phyloP scores from a whole-genome alignment of 441 rosid genomes.

The Pelargonium myrrhifolium region DNA sequence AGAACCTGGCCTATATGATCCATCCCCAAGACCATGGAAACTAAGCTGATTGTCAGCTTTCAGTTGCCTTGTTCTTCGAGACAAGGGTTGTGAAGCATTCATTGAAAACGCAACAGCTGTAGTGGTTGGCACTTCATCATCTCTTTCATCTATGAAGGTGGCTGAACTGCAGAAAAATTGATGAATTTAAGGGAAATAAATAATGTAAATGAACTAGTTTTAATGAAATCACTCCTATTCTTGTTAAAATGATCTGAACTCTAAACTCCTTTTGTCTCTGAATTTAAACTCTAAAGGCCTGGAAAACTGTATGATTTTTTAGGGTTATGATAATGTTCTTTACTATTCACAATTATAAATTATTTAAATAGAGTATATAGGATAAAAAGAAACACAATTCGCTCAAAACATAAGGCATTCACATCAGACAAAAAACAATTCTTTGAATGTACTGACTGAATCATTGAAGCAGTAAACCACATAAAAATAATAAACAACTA shows the following conservation, averaged over 20 bases:
- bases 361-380: too few species aligned
- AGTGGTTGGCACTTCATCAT: constrained; percentile 84
- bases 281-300: not conserved
- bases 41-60: constrained; percentile 69
- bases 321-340: too few species aligned
- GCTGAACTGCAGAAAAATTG: constrained; percentile 56
- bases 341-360: too few species aligned
- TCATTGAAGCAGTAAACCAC: not conserved
- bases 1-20: constrained; percentile 57
- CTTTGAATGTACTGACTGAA: not conserved
- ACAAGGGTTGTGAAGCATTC: constrained; percentile 65
- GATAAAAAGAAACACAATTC: too few species aligned
- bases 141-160: constrained; percentile 66
- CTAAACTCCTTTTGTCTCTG: not conserved
- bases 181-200: constrained; percentile 28
- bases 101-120: constrained; percentile 58
- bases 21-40: constrained; percentile 53
- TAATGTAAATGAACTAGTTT: not conserved
- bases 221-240: not conserved
- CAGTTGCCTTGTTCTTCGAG: constrained; percentile 80
- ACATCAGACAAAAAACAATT: not conserved
- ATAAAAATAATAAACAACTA: not conserved
- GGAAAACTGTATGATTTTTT: too few species aligned
- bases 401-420: not conserved
- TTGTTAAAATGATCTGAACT: too few species aligned